Base-by-base conservation (phyloP, 148 eudicot species). In the Cornus kousa region DNA sequence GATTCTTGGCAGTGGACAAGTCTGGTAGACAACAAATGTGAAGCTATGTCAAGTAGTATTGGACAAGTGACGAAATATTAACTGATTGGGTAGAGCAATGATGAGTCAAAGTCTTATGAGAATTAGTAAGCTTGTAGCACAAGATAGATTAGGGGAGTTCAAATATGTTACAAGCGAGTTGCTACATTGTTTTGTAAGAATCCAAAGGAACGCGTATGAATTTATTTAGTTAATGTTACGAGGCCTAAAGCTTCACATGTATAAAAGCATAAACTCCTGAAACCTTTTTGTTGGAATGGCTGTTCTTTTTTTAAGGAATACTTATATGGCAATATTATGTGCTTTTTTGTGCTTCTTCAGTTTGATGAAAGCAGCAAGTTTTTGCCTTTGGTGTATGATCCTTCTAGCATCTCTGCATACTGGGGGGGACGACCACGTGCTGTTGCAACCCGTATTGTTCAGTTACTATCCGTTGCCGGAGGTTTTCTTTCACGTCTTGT, bases 381-480 rank as follows among this genome's bases (percentile, higher is more conserved):
- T 72, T 87, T 96, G 77, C 99, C 98, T n/a, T 79, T 91, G 87
- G 99, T 88, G 70, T 96, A 96, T 81, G 93, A 92, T 86, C 98
- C 99, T 84, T 94, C 65, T 55, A 89, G 72, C 86, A 96, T 96
- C 73, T 82, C 95, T 64, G 82, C 90, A 24, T 96, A 96, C 75
- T 96, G 99, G 99, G 99, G 99, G n/a, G 92, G 89, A 82, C 90
- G 99, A 55, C 99, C 99, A 80, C 93, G 95, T 66, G 92, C 98
- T 78, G 98, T 96, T 79, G 93, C 89, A 8, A 92, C 99, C 17
- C 98, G 99, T 46, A 80, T 91, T 81, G 78, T 91, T 39, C 99
- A 96, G 82, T 86, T 96, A 79, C 75, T 87, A 74, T 93, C 99
- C 75, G 99, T 96, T 83, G 95, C 98, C 50, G 98, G 99, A 85